A percentile compares a stretch with the other conserved stretches of the same genome.
Conservation (phyloP, 192 early-diverging fungal species). For the Coemansia sp. region DNA sequence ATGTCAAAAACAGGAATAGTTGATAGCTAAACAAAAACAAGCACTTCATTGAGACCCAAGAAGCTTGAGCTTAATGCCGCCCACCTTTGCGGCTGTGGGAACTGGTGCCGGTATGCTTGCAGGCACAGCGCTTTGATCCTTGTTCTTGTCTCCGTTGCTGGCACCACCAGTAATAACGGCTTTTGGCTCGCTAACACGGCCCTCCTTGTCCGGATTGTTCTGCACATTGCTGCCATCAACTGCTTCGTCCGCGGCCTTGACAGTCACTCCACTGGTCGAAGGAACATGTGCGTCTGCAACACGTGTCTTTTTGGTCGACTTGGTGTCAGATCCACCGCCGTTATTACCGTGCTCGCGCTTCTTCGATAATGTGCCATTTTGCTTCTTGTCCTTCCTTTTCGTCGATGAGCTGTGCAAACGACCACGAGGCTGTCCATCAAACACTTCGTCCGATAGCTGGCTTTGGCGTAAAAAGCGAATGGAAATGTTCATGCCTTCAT, state of each 20-base stretch:
- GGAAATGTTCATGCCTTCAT: conserved; percentile 36
- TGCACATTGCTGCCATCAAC: background rate
- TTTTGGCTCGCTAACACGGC: background rate
- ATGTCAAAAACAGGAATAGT: background rate
- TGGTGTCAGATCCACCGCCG: background rate
- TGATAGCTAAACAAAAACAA: conserved; percentile 6
- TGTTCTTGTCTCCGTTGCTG: background rate
- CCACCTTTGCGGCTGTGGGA: conserved; percentile 29
- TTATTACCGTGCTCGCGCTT: background rate
- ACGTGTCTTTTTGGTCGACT: conserved; percentile 28
- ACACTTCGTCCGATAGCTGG: conserved; percentile 49
- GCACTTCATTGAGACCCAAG: conserved; percentile 13
- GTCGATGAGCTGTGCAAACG: conserved; percentile 18
- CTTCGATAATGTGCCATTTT: conserved; percentile 6
- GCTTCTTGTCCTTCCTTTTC: conserved; percentile 11
- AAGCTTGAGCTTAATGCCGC: conserved; percentile 44
- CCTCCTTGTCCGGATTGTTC: background rate
- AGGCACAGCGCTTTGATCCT: conserved; percentile 1
- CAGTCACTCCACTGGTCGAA: conserved; percentile 41
- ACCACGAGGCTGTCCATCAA: conserved; percentile 34
- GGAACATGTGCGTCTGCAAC: conserved; percentile 28
- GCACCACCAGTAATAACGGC: conserved; percentile 1
- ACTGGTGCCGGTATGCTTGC: conserved; percentile 33
- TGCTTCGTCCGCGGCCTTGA: conserved; percentile 3
- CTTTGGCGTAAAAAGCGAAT: conserved; percentile 39